A percentile compares a stretch with the other conserved stretches of the same genome.
Evolutionary conservation across 164 flowering plant genomes (phyloP).

Genomic region (Malania oleifera): DNA sequence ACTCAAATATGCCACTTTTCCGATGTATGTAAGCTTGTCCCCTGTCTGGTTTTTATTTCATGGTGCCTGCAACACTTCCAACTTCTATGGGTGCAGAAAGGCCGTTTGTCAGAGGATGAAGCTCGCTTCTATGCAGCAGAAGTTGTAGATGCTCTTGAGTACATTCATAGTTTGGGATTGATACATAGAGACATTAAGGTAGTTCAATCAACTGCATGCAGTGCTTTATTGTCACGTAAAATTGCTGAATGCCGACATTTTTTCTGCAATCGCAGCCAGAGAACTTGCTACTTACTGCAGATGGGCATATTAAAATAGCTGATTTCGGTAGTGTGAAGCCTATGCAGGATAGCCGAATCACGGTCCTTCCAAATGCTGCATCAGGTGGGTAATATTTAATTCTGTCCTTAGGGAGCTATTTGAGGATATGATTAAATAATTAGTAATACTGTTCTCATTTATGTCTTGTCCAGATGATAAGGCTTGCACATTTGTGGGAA

Average conservation of each 20-base stretch:
- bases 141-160: constrained; percentile 96
- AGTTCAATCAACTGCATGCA: constrained; percentile 1
- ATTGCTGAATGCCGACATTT: constrained; percentile 19
- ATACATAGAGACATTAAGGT: constrained; percentile 99
- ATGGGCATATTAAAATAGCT: constrained; percentile 95
- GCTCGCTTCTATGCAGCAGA: constrained; percentile 96
- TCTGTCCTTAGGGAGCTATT: constrained; percentile 5
- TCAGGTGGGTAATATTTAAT: constrained; percentile 40
- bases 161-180: constrained; percentile 88
- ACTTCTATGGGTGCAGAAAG: constrained; percentile 62
- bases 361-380: constrained; percentile 83
- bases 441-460: constrained; percentile 4
- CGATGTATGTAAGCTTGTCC: too few relatives aligned
- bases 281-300: constrained; percentile 85
- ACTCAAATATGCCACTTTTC: too few relatives aligned
- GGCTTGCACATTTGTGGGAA: constrained; percentile 98
- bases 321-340: constrained; percentile 99
- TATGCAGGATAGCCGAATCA: constrained; percentile 78
- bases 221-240: constrained; percentile 12
- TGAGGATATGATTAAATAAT: not conserved
- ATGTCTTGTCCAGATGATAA: constrained; percentile 67
- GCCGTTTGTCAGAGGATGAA: constrained; percentile 80
- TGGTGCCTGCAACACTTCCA: not conserved
- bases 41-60: constrained; percentile 2
- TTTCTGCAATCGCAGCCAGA: constrained; percentile 73